These are phyloP conservation scores for Spongiforma sp. DNA, from an alignment of 1,284 basidiomycete species.

Conservation along the genomic window DNA sequence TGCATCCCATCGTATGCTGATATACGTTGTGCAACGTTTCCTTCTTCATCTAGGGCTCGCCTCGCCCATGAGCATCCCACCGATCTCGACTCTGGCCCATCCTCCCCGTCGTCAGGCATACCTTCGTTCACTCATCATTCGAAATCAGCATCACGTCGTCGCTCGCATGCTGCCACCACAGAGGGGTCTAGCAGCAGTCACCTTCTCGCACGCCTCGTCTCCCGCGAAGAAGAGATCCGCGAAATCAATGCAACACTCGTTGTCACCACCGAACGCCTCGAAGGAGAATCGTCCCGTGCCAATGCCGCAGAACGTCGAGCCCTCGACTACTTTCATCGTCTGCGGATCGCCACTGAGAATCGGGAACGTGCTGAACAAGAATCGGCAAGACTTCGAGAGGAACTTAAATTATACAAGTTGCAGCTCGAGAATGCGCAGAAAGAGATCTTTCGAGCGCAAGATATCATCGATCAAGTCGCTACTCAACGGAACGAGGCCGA, in stretches of 20 bases:
- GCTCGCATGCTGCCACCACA: slow-evolving; percentile 24
- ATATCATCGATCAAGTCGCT: slow-evolving; percentile 48
- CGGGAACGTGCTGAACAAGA: slow-evolving; percentile 48
- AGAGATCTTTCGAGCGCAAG: slow-evolving; percentile 53
- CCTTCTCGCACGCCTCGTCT: slow-evolving; percentile 41
- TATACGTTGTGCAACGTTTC: neutral
- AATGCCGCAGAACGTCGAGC: slow-evolving; percentile 51
- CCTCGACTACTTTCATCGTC: slow-evolving; percentile 47
- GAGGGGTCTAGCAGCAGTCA: slow-evolving; percentile 38
- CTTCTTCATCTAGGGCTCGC: slow-evolving; percentile 19
- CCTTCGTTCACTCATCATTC: slow-evolving; percentile 31
- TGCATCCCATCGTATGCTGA: slow-evolving; percentile 3
- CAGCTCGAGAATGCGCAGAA: slow-evolving; percentile 54
- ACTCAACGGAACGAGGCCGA: slow-evolving; percentile 49
- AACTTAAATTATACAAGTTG: slow-evolving; percentile 50
- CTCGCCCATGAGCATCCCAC: slow-evolving; percentile 35
- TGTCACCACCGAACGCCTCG: slow-evolving; percentile 46
- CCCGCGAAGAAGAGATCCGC: slow-evolving; percentile 46
- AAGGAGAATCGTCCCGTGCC: slow-evolving; percentile 49
- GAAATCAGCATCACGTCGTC: slow-evolving; percentile 33
- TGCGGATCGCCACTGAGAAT: slow-evolving; percentile 46
- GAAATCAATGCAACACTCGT: slow-evolving; percentile 45
- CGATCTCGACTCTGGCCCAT: slow-evolving; percentile 37
- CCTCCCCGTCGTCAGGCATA: slow-evolving; percentile 30
- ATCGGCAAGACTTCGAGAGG: slow-evolving; percentile 44